Percentiles rank a stretch among this genome's conserved stretches.
Evolutionary conservation across 1,139 yeast genomes (phyloP).

Genomic region (Suhomyces panamericanus): DNA sequence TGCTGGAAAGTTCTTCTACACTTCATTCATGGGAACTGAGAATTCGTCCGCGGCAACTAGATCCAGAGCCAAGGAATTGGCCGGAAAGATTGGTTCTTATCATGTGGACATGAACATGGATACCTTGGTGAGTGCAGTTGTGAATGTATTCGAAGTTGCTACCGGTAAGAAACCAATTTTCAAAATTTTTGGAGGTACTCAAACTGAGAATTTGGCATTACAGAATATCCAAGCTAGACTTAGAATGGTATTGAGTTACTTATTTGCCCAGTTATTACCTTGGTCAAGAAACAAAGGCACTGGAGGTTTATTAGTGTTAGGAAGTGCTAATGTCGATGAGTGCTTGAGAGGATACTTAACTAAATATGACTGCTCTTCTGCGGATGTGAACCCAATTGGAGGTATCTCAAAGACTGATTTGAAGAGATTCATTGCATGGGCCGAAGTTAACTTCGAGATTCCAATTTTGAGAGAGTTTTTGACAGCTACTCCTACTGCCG

Average conservation of each 20-base stretch:
- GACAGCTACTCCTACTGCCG: constrained; percentile 96
- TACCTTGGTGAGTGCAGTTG: constrained; percentile 69
- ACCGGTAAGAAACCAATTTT: constrained; percentile 88
- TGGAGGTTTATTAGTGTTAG: constrained; percentile 85
- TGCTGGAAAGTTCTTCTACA: constrained; percentile 74
- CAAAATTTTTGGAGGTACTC: constrained; percentile 91
- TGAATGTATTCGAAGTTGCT: constrained; percentile 76
- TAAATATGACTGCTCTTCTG: constrained; percentile 94
- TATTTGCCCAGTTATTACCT: constrained; percentile 92
- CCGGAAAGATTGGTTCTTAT: constrained; percentile 77
- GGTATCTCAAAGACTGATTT: constrained; percentile 94
- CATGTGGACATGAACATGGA: constrained; percentile 95
- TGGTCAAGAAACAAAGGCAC: constrained; percentile 72
- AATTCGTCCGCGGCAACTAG: constrained; percentile 90
- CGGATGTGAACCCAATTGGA: constrained; percentile 96
- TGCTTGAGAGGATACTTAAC: constrained; percentile 93
- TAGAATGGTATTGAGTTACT: constrained; percentile 89
- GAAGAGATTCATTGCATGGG: constrained; percentile 81
- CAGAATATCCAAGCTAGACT: constrained; percentile 96
- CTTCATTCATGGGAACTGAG: constrained; percentile 93
- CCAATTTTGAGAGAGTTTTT: constrained; percentile 79
- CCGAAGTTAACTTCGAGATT: constrained; percentile 63
- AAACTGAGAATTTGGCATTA: constrained; percentile 85
- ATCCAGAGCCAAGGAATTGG: constrained; percentile 74
- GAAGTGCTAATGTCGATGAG: constrained; percentile 98